These are phyloP conservation scores for Nicotiana sylvestris DNA, from an alignment of 257 asterid genomes.

Conservation along the genomic window DNA sequence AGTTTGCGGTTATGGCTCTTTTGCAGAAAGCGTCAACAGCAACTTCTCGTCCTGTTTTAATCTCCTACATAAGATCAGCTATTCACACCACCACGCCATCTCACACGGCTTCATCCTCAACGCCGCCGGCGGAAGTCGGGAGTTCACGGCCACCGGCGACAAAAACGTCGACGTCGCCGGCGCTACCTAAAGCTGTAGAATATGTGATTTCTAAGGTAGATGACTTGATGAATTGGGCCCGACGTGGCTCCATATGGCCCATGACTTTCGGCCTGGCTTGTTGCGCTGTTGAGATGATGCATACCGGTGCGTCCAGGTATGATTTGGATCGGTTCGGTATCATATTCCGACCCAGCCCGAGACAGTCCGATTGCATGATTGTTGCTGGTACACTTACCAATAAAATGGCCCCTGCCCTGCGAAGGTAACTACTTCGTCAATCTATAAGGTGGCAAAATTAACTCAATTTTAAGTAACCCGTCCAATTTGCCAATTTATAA, in stretches of 20 bases:
- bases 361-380: conserved; percentile 93
- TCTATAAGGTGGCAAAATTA: too few relatives aligned
- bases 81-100: conserved; percentile 74
- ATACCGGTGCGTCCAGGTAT: conserved; percentile 89
- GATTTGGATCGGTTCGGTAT: conserved; percentile 93
- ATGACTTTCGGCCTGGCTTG: conserved; percentile 94
- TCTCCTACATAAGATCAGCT: conserved; percentile 3
- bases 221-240: conserved; percentile 91
- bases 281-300: conserved; percentile 99
- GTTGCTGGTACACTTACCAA: conserved; percentile 84
- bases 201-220: conserved; percentile 89
- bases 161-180: conserved; percentile 50
- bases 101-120: conserved; percentile 42
- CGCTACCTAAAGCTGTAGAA: conserved; percentile 75
- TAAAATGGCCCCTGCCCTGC: conserved; percentile 96
- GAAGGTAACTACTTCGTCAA: conserved; percentile 41
- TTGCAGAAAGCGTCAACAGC: too few relatives aligned
- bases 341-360: conserved; percentile 90
- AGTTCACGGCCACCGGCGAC: conserved; percentile 60
- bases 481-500: too few relatives aligned
- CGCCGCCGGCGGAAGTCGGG: conserved; percentile 55
- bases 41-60: too few relatives aligned
- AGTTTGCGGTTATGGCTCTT: too few relatives aligned
- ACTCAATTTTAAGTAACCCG: too few relatives aligned
- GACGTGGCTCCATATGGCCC: conserved; percentile 97